Evolutionary conservation across 352 stramenopile species (phyloP).

Genomic region (Elongisporangium prolatum): DNA sequence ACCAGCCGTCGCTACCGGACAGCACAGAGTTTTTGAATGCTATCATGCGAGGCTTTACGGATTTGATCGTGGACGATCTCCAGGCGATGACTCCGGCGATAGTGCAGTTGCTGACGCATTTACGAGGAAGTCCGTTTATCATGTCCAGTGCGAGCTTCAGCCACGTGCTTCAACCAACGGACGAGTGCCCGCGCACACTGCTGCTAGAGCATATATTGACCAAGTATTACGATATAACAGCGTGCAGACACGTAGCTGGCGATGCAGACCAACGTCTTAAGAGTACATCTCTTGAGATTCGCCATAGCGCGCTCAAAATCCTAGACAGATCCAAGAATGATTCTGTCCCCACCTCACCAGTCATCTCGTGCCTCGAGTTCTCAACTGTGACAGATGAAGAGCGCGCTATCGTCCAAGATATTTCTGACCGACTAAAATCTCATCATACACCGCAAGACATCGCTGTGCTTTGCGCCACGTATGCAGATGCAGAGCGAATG

Average conservation of each 20-base stretch:
- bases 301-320: neutral
- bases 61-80: slow-evolving; percentile 68
- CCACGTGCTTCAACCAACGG: slow-evolving; percentile 24
- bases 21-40: slow-evolving; percentile 29
- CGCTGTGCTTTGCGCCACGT: slow-evolving; percentile 32
- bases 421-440: slow-evolving; percentile 5
- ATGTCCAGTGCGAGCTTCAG: slow-evolving; percentile 54
- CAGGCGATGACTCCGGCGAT: slow-evolving; percentile 67
- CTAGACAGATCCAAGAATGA: neutral
- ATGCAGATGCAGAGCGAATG: slow-evolving; percentile 33
- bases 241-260: neutral
- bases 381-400: slow-evolving; percentile 18
- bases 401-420: slow-evolving; percentile 5
- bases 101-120: slow-evolving; percentile 34
- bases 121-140: slow-evolving; percentile 34
- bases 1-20: slow-evolving; percentile 10
- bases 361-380: slow-evolving; percentile 12
- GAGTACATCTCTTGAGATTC: neutral
- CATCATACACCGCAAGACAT: neutral
- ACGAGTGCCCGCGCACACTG: slow-evolving; percentile 23
- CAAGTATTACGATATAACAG: neutral
- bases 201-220: slow-evolving; percentile 33
- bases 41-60: slow-evolving; percentile 39
- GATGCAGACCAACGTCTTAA: neutral
- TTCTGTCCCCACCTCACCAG: neutral